Evolutionary conservation across 495 filamentous ascomycete genomes (phyloP), one percentile per base, ranked within the genome.

Genomic region (Neurospora sublineolata): DNA sequence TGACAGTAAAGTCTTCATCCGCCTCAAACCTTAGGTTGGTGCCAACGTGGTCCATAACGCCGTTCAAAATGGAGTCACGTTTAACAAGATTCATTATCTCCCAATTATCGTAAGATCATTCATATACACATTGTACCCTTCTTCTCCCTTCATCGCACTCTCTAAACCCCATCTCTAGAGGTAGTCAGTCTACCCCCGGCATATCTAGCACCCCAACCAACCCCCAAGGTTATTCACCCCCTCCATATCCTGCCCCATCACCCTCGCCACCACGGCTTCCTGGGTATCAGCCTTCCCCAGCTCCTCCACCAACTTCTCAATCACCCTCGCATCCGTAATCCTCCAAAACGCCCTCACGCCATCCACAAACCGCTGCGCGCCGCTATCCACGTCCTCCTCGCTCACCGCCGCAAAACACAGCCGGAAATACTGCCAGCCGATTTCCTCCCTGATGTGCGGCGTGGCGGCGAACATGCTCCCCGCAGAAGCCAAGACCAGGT

Each of bases 371-470:
- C 90, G 78, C 74, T 85, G 76, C 8, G 87, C 89, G 67, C 87
- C 85, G 14, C 75, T 73, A 27, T 82, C 83, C 30, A 97, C 83
- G 60, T 90, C 88, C 4, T 91, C 88, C 69, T 90, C 89, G 39
- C 87, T 81, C 77, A 93, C 89, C 9, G 93, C 94, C 16, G 93
- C 92, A 82, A 97, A 97, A 79, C 94, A 95, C 16, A 97, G 73
- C n/a, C 94, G 82, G 75, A 88, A 88, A 75, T 86, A 94, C 71
- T 84, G 84, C 85, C 88, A 92, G 3, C 88, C 89, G 30, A 84
- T 79, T 39, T 79, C 78, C 12, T 81, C 79, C 42, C 79, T 74
- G 68, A 92, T 86, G 70, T 86, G 80, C 0, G 86, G 81, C 0
- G 85, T 90, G 7, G 93, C 86, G 40, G 85, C 81, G 79, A 97